These are phyloP conservation scores for Aspergillus campestris DNA, from an alignment of 495 filamentous ascomycete genomes.

Conservation along the genomic window DNA sequence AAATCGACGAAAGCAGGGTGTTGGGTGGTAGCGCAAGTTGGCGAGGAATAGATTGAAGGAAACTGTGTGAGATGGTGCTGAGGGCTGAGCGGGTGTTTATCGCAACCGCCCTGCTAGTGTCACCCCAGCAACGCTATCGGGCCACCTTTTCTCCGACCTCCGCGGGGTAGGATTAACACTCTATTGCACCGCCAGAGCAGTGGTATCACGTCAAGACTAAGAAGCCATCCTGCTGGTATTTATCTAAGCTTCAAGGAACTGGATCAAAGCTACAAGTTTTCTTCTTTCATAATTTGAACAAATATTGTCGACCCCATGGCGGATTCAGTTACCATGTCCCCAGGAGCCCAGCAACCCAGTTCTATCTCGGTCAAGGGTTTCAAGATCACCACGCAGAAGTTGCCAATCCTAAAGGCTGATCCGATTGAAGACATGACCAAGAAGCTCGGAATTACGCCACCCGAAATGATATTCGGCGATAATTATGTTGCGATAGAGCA, in stretches of 20 bases:
- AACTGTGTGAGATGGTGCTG: conserved; percentile 4
- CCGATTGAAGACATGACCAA: conserved; percentile 82
- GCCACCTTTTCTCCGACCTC: conserved; percentile 31
- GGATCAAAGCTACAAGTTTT: background rate
- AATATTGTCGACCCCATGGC: background rate
- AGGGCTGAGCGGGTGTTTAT: conserved; percentile 26
- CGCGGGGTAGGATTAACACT: conserved; percentile 27
- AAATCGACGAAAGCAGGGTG: background rate
- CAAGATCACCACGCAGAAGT: conserved; percentile 68
- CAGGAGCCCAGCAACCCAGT: conserved; percentile 23
- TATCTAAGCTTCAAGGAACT: background rate
- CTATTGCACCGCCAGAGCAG: background rate
- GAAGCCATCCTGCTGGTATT: background rate
- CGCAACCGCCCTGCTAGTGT: conserved; percentile 12
- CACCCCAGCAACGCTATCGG: conserved; percentile 34
- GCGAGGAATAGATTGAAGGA: conserved; percentile 8
- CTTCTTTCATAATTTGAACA: background rate
- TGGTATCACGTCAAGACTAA: background rate
- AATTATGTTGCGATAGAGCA: conserved; percentile 74
- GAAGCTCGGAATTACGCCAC: conserved; percentile 72
- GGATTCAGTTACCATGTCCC: conserved; percentile 17
- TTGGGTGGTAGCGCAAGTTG: conserved; percentile 3
- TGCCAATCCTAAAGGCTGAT: conserved; percentile 82
- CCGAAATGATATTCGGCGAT: conserved; percentile 99
- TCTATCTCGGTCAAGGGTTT: conserved; percentile 50